Base-by-base conservation (phyloP, 2,329 filamentous ascomycete genomes). In the Chaetomiaceae sp. region DNA sequence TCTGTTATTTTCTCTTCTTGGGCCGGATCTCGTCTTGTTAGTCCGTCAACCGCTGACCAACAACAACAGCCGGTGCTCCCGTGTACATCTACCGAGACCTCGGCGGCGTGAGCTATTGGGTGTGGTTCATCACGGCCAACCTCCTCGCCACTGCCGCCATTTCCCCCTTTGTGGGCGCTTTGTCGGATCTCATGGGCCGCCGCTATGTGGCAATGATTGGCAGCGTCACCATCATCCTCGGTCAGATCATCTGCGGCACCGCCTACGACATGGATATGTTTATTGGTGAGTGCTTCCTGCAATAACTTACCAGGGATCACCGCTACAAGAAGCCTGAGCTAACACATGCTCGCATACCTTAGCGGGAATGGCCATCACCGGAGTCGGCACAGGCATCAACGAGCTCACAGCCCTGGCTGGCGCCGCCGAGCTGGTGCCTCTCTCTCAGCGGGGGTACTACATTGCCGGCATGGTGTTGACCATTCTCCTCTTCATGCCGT, bases 391-490 rank as follows among this genome's bases (percentile, higher is more conserved):
- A 10, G 84, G 84, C 13, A 76, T 87, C 54, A 83, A 82, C 57
- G 83, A 87, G 64, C 69, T 87, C 30, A 87, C 82, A 5, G 82
- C 84, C 4, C 70, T 88, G 8, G 82, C 84, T 23, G 84, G 77
- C 30, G 84, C 83, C 1, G 81, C 82, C 2, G 84, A 88, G 62
- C 73, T 87, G 53, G 85, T 82, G 0, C 84, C 85, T 1, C 79
- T 79, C 17, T 71, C 76, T 16, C 79, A 85, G 64, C 77, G 85
- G 42, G 83, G 81, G 25, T 75, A 75, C 60, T 86, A 85, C 60
- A 77, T 85, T 20, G 77, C 78, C 12, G 64, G 74, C 1, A 66
- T 86, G 13, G 76, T 84, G 40, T 74, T 83, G 59, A 81, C 77
- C 48, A 82, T 85, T 51, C 55, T 83, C 1, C 82, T 81, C 0